Conservation (phyloP, 768 basidiomycete species). For the Cytidiella melzeri region DNA sequence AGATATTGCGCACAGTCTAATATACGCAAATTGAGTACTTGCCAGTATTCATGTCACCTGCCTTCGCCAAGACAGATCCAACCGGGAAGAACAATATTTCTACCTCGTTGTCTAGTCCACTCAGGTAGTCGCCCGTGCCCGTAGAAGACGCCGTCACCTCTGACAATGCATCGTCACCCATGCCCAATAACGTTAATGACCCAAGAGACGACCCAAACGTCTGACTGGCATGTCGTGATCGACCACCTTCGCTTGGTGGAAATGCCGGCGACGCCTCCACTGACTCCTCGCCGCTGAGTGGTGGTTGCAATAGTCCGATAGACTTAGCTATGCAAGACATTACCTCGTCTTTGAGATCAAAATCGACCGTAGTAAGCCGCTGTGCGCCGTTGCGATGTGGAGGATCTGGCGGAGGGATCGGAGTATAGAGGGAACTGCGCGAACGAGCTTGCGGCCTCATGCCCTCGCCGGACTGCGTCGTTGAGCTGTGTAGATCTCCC, state of each 20-base stretch:
- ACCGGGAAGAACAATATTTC: constrained; percentile 92
- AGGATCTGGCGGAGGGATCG: constrained; percentile 1
- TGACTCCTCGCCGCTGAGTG: constrained; percentile 63
- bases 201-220: constrained; percentile 63
- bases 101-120: constrained; percentile 90
- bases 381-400: constrained; percentile 8
- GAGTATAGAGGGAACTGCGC: constrained; percentile 10
- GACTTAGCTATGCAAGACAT: constrained; percentile 98
- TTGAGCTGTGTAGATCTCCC: constrained; percentile 64
- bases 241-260: constrained; percentile 39
- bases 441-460: constrained; percentile 25
- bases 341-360: constrained; percentile 93
- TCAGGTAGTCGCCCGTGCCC: constrained; percentile 51
- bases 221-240: constrained; percentile 21
- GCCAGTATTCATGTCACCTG: constrained; percentile 89
- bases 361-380: constrained; percentile 54
- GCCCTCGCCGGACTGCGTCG: constrained; percentile 37
- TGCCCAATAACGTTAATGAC: constrained; percentile 65
- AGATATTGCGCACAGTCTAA: not conserved
- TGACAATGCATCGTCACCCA: constrained; percentile 60
- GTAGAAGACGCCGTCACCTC: constrained; percentile 59
- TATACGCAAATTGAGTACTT: constrained; percentile 8
- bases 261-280: constrained; percentile 61
- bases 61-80: constrained; percentile 79
- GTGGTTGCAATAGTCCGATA: constrained; percentile 88